phyloP scores from a whole-genome alignment of 148 eudicot species.

The Amaranthus hypochondriacus region DNA sequence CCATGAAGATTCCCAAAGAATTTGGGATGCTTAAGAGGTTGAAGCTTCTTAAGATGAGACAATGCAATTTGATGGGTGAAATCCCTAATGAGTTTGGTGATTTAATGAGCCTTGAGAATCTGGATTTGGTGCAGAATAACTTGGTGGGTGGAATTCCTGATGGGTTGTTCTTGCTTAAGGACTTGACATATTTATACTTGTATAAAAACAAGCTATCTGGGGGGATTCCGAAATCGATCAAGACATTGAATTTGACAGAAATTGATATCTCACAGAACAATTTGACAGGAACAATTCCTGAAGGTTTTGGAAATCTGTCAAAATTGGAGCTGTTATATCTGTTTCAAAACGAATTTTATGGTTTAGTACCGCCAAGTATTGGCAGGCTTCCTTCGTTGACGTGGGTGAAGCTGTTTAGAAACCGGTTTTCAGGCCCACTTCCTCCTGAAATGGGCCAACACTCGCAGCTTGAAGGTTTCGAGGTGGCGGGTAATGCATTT shows the following conservation, averaged over 20 bases:
- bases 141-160: slow-evolving; percentile 55
- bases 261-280: slow-evolving; percentile 43
- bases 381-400: slow-evolving; percentile 35
- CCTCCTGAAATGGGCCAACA: slow-evolving; percentile 60
- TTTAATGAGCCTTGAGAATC: slow-evolving; percentile 35
- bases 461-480: slow-evolving; percentile 48
- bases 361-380: slow-evolving; percentile 42
- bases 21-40: slow-evolving; percentile 41
- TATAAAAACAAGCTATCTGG: slow-evolving; percentile 49
- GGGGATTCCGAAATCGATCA: slow-evolving; percentile 39
- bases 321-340: slow-evolving; percentile 33
- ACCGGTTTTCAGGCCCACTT: slow-evolving; percentile 46
- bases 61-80: slow-evolving; percentile 44
- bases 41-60: slow-evolving; percentile 34
- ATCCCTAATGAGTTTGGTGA: slow-evolving; percentile 47
- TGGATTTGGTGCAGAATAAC: slow-evolving; percentile 51
- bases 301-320: slow-evolving; percentile 31
- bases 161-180: slow-evolving; percentile 54
- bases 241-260: slow-evolving; percentile 32
- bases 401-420: slow-evolving; percentile 31
- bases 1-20: slow-evolving; percentile 35
- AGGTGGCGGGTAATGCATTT: slow-evolving; percentile 49
- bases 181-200: slow-evolving; percentile 43
- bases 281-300: slow-evolving; percentile 44
- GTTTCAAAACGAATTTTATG: slow-evolving; percentile 34